phyloP scores from a whole-genome alignment of 2,329 filamentous ascomycete genomes.

The Lachnellula arida region DNA sequence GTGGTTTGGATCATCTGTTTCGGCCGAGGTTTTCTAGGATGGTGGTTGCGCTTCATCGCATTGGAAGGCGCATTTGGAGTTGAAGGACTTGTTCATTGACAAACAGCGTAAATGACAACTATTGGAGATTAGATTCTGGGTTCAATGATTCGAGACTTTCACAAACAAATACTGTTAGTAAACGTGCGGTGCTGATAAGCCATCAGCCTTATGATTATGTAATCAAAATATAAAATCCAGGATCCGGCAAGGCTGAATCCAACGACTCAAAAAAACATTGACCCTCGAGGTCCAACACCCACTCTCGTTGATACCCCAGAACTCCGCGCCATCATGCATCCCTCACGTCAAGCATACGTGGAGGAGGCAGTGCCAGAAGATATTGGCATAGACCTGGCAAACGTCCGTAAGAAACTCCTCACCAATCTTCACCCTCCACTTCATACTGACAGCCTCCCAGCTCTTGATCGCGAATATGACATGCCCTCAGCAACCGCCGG shows the following conservation, averaged over 20 bases:
- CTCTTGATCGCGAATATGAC: constrained; percentile 74
- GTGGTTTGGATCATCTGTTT: constrained; percentile 65
- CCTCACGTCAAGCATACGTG: constrained; percentile 86
- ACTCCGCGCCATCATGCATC: constrained; percentile 58
- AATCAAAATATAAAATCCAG: not conserved
- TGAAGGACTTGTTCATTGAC: not conserved
- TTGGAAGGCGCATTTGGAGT: not conserved
- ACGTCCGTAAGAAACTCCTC: constrained; percentile 50
- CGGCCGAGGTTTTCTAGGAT: constrained; percentile 27
- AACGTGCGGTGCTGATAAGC: too few species aligned
- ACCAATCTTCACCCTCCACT: constrained; percentile 22
- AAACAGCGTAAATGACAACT: not conserved
- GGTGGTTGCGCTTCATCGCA: not conserved
- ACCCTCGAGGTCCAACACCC: not conserved
- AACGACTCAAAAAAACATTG: not conserved
- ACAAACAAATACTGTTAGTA: too few species aligned
- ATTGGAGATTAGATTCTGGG: too few species aligned
- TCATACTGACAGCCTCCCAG: constrained; percentile 36
- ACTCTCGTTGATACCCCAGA: not conserved
- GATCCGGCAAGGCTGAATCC: not conserved
- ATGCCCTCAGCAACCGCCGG: constrained; percentile 30
- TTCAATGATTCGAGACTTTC: too few species aligned
- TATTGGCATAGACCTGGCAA: constrained; percentile 53
- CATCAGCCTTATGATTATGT: too few species aligned
- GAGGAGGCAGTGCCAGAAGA: constrained; percentile 68